Base-by-base conservation (phyloP, 306 rosid genomes). In the Vigna unguiculata region DNA sequence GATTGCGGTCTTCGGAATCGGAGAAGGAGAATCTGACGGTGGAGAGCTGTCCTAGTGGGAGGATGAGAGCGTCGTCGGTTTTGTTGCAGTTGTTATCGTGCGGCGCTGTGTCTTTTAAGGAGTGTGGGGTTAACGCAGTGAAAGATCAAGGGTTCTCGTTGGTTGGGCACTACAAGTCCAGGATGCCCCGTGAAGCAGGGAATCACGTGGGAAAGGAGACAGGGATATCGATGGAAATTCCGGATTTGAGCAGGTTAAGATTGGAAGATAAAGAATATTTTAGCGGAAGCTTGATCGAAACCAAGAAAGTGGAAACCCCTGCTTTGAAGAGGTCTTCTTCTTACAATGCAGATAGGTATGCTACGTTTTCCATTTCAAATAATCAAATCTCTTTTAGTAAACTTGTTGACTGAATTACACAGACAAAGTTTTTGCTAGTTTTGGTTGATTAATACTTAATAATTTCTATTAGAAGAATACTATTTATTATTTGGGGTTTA, bases 251-350 rank as follows among this genome's bases (percentile, higher is more conserved):
- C 4, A 83, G 97, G 86, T 75, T 87, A 0, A 88, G 86, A 49
- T 51, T 92, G 90, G 98, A 95, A 87, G 98, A 95, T 9, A 92
- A 88, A 60, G 99, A 92, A 78, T 90, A 92, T 79, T 95, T 95
- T 59, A 95, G 99, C 82, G 99, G 92, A 25, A 95, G 97, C 83
- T 78, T 95, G 73, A 88, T 95, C 32, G 97, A 92, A 80, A 89
- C 96, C 2, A 87, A 86, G 58, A 83, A 81, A 36, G 62, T 63
- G 7, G 89, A 76, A 54, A 7, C 25, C 82, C 91, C 95, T 52
- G 22, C 84, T 12, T 73, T 95, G 55, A 91, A 95, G 81, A 88
- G 97, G 69, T 95, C 97, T 0, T 90, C 97, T 46, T 95, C 98
- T 52, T 92, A 87, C 89, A 88, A 92, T 81, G 96, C 99, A 28